Evolutionary conservation across 2,329 filamentous ascomycete genomes (phyloP), one percentile per base, ranked within the genome.

Genomic region (Cladorrhinum sp.): DNA sequence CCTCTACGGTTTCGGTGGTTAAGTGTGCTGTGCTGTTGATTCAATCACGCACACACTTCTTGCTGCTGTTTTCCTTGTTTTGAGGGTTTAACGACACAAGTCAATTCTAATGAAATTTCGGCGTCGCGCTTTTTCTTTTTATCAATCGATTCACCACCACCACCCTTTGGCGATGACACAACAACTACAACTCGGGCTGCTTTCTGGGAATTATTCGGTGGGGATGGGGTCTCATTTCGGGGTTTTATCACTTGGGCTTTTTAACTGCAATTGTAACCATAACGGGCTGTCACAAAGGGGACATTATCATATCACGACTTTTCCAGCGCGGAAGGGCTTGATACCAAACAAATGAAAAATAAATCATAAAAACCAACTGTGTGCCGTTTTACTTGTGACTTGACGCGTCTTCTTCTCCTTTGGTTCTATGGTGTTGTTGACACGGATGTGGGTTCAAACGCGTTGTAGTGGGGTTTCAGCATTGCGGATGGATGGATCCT

Each of bases 1-100:
- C 75, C 88, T 93, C 68, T 94, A 93, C 84, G 90, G 90, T 82
- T 93, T 93, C 85, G 90, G 90, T 84, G 90, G 90, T 85, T 94
- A 90, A 86, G 63, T 60, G 61, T 53, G 6, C 14, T 42, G 6
- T 42, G 4, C n/a, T 42, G 4, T 21, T 20, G 36, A 5, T 42
- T 55, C 52, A 4, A 12, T 24, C n/a, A n/a, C n/a, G n/a, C n/a
- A n/a, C n/a, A n/a, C n/a, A n/a, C n/a, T n/a, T n/a, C n/a, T n/a
- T 21, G 24, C 50, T 39, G 26, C 21, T 54, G 51, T 33, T 39
- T 26, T 20, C 33, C 53, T n/a, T n/a, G 53, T 50, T 50, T 50
- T 24, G 21, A 21, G 46, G 18, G 10, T 24, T n/a, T n/a, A n/a
- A 50, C 18, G 46, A n/a, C n/a, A 50, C 18, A 21, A 21, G 18